Evolutionary conservation across 495 filamentous ascomycete genomes (phyloP).

Genomic region (Xylaria sp.): DNA sequence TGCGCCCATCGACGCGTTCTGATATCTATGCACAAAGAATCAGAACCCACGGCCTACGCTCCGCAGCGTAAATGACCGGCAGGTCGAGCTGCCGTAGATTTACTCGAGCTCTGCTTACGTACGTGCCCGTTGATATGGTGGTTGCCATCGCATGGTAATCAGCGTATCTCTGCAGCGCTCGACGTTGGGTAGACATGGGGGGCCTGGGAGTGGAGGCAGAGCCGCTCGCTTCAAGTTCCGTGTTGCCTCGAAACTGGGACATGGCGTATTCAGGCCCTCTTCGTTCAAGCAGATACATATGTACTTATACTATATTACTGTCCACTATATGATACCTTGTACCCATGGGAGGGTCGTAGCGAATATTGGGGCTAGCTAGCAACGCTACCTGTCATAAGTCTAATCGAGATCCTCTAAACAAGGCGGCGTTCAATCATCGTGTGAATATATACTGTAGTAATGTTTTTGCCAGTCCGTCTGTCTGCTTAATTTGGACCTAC

Average conservation of each 20-base stretch:
- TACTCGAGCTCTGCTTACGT: background rate
- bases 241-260: slow-evolving; percentile 19
- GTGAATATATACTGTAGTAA: background rate
- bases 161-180: slow-evolving; percentile 9
- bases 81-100: background rate
- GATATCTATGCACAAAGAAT: background rate
- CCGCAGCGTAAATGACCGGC: background rate
- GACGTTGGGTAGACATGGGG: background rate
- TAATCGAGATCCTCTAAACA: slow-evolving; percentile 17
- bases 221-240: slow-evolving; percentile 21
- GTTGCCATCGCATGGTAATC: slow-evolving; percentile 3
- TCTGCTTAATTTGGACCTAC: background rate
- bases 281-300: background rate
- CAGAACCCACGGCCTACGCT: background rate
- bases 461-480: background rate
- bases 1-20: background rate
- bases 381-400: slow-evolving; percentile 9
- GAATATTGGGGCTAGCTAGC: background rate
- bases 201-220: slow-evolving; percentile 17
- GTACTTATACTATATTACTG: background rate
- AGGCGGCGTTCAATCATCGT: background rate
- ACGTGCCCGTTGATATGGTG: background rate
- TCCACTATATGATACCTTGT: background rate
- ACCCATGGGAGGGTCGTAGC: slow-evolving; percentile 15
- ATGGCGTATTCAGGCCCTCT: slow-evolving; percentile 10